These are phyloP conservation scores for Cordyceps pruinosa DNA, from an alignment of 2,329 filamentous ascomycete genomes.

Conservation along the genomic window DNA sequence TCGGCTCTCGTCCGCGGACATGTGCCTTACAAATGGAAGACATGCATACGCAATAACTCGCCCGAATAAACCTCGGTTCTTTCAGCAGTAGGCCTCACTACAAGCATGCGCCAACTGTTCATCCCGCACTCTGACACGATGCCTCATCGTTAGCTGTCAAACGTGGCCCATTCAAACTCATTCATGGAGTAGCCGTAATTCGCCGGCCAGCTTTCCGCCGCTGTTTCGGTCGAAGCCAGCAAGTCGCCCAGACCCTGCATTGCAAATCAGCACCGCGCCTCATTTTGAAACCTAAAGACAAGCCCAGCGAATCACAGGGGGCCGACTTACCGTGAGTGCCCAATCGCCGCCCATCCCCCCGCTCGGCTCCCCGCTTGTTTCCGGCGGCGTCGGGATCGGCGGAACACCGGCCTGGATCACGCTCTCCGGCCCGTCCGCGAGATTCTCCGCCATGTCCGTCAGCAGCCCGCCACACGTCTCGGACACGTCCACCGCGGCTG, in stretches of 20 bases:
- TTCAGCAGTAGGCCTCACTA: background rate
- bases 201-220: constrained; percentile 1
- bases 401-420: background rate
- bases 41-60: background rate
- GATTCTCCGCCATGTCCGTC: constrained; percentile 6
- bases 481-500: constrained; percentile 1
- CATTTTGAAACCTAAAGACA: background rate
- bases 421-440: background rate
- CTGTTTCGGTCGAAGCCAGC: background rate
- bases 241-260: constrained; percentile 3
- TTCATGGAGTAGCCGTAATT: constrained; percentile 5
- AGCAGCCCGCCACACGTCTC: background rate
- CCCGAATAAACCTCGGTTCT: background rate
- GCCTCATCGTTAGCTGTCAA: background rate
- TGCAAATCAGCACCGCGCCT: background rate
- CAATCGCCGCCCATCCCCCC: too few species aligned
- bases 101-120: background rate
- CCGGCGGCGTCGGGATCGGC: constrained; percentile 6
- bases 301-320: too few species aligned
- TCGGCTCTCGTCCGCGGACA: background rate
- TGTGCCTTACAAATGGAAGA: background rate
- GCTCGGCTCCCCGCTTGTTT: background rate
- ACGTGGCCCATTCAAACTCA: constrained; percentile 10
- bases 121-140: background rate
- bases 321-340: background rate